Base-by-base conservation (phyloP, 2,329 filamentous ascomycete genomes). In the Coniochaeta prunicola region DNA sequence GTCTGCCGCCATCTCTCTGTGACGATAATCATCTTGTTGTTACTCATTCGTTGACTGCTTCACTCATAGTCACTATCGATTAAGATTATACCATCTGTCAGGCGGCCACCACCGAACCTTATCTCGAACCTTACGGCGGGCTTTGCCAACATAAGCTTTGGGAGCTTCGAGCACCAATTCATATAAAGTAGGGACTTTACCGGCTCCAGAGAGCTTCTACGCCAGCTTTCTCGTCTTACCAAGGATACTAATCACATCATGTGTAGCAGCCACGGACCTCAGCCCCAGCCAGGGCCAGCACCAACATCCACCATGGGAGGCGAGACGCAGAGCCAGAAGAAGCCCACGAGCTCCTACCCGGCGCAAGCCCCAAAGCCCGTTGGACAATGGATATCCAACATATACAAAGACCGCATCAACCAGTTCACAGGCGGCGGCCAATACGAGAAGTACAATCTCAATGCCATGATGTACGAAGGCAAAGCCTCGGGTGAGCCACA, bases 381-480 rank as follows among this genome's bases (percentile, higher is more conserved):
- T 57, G 91, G 91, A 63, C 89, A 94, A 74, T 85, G 89, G 71
- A 97, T 96, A 72, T 81, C 87, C 66, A 85, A 84, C 70, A 91
- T 97, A 73, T 96, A 96, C 76, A 88, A 86, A 68, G 87, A 91
- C 66, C 87, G 93, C 58, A 87, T 97, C 69, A 80, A 82, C 61
- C 87, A 90, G 68, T 96, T 97, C 75, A 92, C 90, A 61, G 83
- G 83, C 61, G 78, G 77, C 54, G 92, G 92, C 56, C 90, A 96
- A 74, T 96, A 92, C 76, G 80, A 87, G 62, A 81, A 82, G 59
- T 81, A 90, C 65, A 92, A 92, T 68, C 80, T 96, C 53, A 77
- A 87, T 60, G 84, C 88, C 62, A 92, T 92, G 79, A 83, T 92
- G 71, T 81, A 86, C 67, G 87, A 93, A 72, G 88, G 81, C 56